Evolutionary conservation across 495 filamentous ascomycete genomes (phyloP).

Genomic region (Neurospora cerealis): DNA sequence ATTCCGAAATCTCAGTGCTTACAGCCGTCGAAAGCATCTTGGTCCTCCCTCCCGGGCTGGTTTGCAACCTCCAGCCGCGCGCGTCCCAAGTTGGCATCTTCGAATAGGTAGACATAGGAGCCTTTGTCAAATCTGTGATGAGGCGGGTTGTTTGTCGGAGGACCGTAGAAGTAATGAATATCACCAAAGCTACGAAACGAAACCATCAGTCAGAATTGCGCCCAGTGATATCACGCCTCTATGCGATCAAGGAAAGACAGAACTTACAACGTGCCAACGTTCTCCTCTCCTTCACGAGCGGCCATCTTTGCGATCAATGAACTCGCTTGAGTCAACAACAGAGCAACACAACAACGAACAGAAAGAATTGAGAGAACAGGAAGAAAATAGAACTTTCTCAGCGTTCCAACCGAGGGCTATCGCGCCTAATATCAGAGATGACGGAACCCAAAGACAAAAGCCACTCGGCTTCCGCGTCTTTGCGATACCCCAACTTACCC

Average conservation of each 20-base stretch:
- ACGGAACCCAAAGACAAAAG: background rate
- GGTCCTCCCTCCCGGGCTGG: conserved; percentile 71
- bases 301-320: conserved; percentile 49
- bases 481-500: conserved; percentile 5
- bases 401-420: background rate
- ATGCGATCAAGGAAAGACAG: background rate
- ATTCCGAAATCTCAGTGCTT: conserved; percentile 18
- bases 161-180: conserved; percentile 79
- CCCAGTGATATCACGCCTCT: background rate
- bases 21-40: conserved; percentile 85
- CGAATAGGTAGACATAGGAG: conserved; percentile 82
- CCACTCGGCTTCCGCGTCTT: conserved; percentile 5
- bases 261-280: conserved; percentile 69
- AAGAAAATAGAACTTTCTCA: background rate
- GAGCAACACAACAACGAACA: background rate
- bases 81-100: conserved; percentile 55
- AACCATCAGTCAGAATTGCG: conserved; percentile 1
- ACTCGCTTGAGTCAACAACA: background rate
- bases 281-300: conserved; percentile 65
- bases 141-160: conserved; percentile 56
- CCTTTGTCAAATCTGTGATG: conserved; percentile 85
- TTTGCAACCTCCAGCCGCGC: conserved; percentile 81
- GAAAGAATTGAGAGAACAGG: background rate
- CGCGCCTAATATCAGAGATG: background rate
- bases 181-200: conserved; percentile 62